Base-by-base conservation (phyloP, 2,329 filamentous ascomycete species). In the Penicillium concentricum region DNA sequence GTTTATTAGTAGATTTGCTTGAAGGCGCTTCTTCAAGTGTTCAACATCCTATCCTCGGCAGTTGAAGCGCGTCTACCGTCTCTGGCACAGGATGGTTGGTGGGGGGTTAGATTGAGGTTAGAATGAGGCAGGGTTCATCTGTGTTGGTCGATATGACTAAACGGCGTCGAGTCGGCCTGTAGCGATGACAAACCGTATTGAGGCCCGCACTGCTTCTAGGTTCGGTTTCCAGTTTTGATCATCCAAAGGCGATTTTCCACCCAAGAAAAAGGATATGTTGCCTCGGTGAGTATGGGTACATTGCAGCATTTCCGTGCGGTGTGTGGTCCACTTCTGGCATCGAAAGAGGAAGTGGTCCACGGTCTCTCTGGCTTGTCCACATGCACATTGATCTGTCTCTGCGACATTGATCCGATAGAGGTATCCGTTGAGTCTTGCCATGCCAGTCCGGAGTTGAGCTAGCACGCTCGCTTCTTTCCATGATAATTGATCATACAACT, bases 11-110 rank as follows among this genome's bases (percentile, higher is more conserved):
- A 30, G 28, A 13, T 4, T 30, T 28, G 37, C 37, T 30, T 30
- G 10, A 30, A 30, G 28, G 28, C 28, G 60, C 62, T 72, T 71
- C 67, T 69, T 51, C 60, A 71, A 71, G 67, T 71, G 61, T 71
- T 71, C 61, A 70, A 67, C 61, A 67, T 72, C 66, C 68, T 70
- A 70, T 69, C 56, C 42, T 70, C 65, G 56, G 67, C 63, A 70
- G 63, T 65, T 71, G 65, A 72, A 71, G 69, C 66, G 63, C 62
- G 64, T 66, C 68, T 67, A 68, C 64, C 22, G 6, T n/a, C 0
- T 9, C 1, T 37, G 4, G 34, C 26, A 32, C 42, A 5, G 32
- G 26, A 16, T 20, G 7, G 34, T n/a, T 7, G 34, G 26, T 24
- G 22, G 5, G 22, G 22, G 22, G 22, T 24, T 5, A 5, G 22